Percentiles rank a stretch among this genome's conserved stretches.
These are phyloP conservation scores for Rosa hybrid DNA, from an alignment of 331 rosid genomes.

Conservation along the genomic window DNA sequence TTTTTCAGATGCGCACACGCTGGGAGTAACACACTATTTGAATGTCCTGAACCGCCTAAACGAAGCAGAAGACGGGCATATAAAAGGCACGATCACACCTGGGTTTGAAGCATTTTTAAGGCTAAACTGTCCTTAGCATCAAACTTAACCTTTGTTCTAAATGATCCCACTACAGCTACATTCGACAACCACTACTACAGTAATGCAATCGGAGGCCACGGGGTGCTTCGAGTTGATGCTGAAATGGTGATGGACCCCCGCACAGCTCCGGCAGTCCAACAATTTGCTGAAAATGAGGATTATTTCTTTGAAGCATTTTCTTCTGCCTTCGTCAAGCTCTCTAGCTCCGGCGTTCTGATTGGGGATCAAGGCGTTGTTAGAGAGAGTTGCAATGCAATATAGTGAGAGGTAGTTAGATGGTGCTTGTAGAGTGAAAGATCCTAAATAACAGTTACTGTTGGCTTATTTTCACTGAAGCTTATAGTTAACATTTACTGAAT, in stretches of 20 bases:
- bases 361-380: constrained; percentile 33
- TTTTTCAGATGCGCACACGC: constrained; percentile 28
- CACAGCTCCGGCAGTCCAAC: constrained; percentile 3
- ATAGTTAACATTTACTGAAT: background rate
- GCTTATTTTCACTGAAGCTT: background rate
- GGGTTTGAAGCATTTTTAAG: constrained; percentile 29
- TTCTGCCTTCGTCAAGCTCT: constrained; percentile 41
- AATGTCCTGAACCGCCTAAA: constrained; percentile 28
- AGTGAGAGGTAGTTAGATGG: background rate
- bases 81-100: constrained; percentile 16
- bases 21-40: constrained; percentile 35
- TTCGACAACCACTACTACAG: constrained; percentile 32
- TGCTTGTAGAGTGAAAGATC: background rate
- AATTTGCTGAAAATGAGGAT: constrained; percentile 20
- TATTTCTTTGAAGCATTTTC: constrained; percentile 37
- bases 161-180: constrained; percentile 31
- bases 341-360: constrained; percentile 22
- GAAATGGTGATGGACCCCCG: constrained; percentile 32
- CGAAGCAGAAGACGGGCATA: constrained; percentile 6
- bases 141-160: constrained; percentile 28
- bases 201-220: constrained; percentile 30
- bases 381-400: constrained; percentile 23
- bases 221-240: constrained; percentile 34
- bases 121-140: constrained; percentile 27
- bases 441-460: background rate